phyloP scores from a whole-genome alignment of 148 eudicot genomes.

The Silene conica region DNA sequence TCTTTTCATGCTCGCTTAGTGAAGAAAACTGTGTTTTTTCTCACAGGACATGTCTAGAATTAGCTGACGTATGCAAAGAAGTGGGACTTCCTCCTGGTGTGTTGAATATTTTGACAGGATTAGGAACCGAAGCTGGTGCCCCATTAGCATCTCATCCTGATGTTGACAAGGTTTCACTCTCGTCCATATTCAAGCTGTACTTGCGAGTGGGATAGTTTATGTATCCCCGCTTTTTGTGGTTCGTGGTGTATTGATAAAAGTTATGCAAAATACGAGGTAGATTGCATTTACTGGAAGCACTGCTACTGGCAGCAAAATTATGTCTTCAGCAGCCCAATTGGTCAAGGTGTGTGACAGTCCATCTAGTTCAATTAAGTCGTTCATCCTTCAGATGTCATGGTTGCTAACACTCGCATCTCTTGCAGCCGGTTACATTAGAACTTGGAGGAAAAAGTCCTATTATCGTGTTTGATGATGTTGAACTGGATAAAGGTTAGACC shows the following conservation, averaged over 20 bases:
- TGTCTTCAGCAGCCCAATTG: slow-evolving; percentile 84
- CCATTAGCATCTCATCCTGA: slow-evolving; percentile 90
- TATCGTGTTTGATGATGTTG: slow-evolving; percentile 90
- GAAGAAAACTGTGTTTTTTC: neutral
- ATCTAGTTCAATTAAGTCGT: neutral
- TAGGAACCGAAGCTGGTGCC: slow-evolving; percentile 91
- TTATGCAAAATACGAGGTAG: slow-evolving; percentile 35
- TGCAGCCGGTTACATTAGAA: slow-evolving; percentile 93
- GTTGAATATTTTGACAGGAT: slow-evolving; percentile 82
- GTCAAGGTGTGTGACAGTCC: slow-evolving; percentile 54
- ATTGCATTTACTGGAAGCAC: slow-evolving; percentile 94
- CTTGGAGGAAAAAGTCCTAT: slow-evolving; percentile 99
- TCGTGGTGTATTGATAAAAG: slow-evolving; percentile 6
- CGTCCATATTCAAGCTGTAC: neutral
- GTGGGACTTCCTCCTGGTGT: slow-evolving; percentile 15
- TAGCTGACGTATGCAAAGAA: too few relatives aligned
- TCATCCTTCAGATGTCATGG: neutral
- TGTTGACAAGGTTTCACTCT: slow-evolving; percentile 78
- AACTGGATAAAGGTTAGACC: slow-evolving; percentile 75
- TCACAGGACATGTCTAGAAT: slow-evolving; percentile 39
- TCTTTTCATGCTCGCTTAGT: too few relatives aligned
- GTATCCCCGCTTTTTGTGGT: neutral
- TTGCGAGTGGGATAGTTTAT: neutral
- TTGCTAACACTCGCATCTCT: slow-evolving; percentile 17
- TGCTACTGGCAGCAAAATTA: slow-evolving; percentile 87